Percentiles rank a stretch among this genome's conserved stretches.
Conservation (phyloP, 129 eudicot species). For the Erigeron canadensis region DNA sequence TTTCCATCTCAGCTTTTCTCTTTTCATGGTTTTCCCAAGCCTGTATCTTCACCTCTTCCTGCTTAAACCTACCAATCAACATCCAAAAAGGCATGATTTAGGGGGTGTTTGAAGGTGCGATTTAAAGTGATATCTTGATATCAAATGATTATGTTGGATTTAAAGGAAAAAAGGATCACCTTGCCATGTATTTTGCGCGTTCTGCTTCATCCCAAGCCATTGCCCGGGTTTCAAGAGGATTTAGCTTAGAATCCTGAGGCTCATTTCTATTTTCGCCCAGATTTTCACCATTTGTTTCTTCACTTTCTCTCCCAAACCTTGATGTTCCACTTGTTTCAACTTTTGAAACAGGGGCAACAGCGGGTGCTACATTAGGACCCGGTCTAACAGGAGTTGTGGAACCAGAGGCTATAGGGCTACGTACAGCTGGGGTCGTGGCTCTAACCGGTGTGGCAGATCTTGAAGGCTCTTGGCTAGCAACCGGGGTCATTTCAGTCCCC, state of each 20-base stretch:
- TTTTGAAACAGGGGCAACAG: conserved; percentile 26
- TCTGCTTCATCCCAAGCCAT: conserved; percentile 98
- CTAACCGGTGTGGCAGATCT: conserved; percentile 81
- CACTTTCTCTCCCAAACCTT: conserved; percentile 48
- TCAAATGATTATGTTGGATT: neutral
- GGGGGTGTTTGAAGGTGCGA: neutral
- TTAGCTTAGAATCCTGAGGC: conserved; percentile 33
- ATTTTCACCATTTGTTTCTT: conserved; percentile 33
- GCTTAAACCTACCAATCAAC: conserved; percentile 58
- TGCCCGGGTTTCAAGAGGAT: conserved; percentile 78
- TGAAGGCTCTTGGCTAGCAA: conserved; percentile 88
- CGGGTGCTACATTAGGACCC: conserved; percentile 29
- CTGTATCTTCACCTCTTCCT: conserved; percentile 92
- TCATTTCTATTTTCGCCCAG: conserved; percentile 29
- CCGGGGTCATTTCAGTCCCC: conserved; percentile 99
- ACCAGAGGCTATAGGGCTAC: conserved; percentile 66
- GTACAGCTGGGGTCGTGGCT: conserved; percentile 68
- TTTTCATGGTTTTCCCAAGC: conserved; percentile 98
- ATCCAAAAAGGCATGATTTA: neutral
- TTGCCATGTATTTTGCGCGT: conserved; percentile 87
- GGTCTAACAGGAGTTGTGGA: conserved; percentile 59
- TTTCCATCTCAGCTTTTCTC: conserved; percentile 93
- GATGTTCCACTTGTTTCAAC: conserved; percentile 29
- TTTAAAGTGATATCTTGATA: neutral
- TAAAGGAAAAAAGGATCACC: conserved; percentile 35